Conservation (phyloP, 2,329 filamentous ascomycete genomes). For the Saccharata proteae region DNA sequence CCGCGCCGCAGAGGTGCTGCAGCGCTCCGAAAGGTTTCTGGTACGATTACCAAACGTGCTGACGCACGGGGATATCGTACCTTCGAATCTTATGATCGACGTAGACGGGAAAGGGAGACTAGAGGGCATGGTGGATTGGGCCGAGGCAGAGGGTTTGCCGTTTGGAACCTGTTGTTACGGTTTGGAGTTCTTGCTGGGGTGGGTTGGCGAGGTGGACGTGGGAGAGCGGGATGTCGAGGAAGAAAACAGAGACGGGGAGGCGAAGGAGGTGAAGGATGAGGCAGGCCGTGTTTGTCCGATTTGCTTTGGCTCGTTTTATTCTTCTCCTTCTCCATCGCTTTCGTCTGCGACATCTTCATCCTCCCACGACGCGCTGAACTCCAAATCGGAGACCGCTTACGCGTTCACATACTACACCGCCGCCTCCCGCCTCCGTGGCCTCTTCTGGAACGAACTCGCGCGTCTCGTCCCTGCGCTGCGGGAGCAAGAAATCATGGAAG, state of each 20-base stretch:
- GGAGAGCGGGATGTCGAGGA: neutral
- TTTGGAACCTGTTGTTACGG: slow-evolving; percentile 48
- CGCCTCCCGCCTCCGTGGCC: slow-evolving; percentile 29
- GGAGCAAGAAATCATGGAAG: slow-evolving; percentile 17
- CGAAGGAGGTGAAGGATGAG: no score
- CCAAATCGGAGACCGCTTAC: slow-evolving; percentile 13
- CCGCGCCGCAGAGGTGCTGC: slow-evolving; percentile 12
- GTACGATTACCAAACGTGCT: slow-evolving; percentile 39
- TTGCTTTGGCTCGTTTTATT: no score
- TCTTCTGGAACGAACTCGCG: slow-evolving; percentile 39
- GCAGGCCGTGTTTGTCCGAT: no score
- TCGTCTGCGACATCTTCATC: no score
- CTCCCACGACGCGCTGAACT: no score
- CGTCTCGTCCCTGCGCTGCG: slow-evolving; percentile 14
- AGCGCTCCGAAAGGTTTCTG: neutral
- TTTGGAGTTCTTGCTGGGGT: slow-evolving; percentile 46
- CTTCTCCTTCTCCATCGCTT: no score
- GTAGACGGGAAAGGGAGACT: slow-evolving; percentile 31
- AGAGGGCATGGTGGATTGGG: slow-evolving; percentile 51
- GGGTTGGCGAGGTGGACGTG: neutral
- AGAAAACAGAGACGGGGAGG: no score
- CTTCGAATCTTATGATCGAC: slow-evolving; percentile 45
- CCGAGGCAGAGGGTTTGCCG: slow-evolving; percentile 48
- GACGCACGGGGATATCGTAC: slow-evolving; percentile 49
- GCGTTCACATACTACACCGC: slow-evolving; percentile 31